These are phyloP conservation scores for Fusarium sp. DNA, from an alignment of 2,329 filamentous ascomycete species.

Conservation along the genomic window DNA sequence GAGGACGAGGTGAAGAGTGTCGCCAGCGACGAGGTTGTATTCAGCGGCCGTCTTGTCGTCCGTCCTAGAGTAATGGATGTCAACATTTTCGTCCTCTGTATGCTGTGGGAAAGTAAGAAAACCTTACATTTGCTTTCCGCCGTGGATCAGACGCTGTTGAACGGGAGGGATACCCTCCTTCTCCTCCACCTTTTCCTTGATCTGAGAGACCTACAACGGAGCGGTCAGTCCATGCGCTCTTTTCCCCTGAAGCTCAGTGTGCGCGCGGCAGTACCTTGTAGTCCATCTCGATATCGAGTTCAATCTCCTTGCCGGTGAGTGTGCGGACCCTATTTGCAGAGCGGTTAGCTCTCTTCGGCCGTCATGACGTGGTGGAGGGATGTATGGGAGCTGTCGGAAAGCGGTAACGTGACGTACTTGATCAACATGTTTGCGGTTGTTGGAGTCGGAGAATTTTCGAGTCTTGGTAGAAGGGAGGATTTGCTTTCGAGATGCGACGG, in stretches of 20 bases:
- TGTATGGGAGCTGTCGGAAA: neutral
- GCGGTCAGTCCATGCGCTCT: slow-evolving; percentile 18
- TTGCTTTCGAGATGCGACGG: neutral
- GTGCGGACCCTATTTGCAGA: slow-evolving; percentile 79
- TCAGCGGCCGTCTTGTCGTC: slow-evolving; percentile 94
- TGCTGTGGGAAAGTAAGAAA: too few species aligned
- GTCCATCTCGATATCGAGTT: slow-evolving; percentile 92
- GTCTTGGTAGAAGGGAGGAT: neutral
- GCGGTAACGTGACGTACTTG: slow-evolving; percentile 54
- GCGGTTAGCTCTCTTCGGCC: slow-evolving; percentile 34
- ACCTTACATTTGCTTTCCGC: slow-evolving; percentile 94
- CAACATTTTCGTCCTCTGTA: neutral
- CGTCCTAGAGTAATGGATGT: slow-evolving; percentile 64
- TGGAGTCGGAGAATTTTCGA: neutral
- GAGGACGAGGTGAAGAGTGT: slow-evolving; percentile 93
- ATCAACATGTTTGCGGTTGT: slow-evolving; percentile 53
- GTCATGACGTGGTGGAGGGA: slow-evolving; percentile 9
- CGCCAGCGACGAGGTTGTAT: slow-evolving; percentile 89
- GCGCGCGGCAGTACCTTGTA: slow-evolving; percentile 73
- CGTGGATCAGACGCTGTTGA: slow-evolving; percentile 94
- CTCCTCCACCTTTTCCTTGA: slow-evolving; percentile 99
- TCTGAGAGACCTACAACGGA: slow-evolving; percentile 76
- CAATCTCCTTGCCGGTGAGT: slow-evolving; percentile 97
- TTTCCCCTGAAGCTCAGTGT: neutral
- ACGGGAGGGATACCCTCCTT: slow-evolving; percentile 98